phyloP scores from a whole-genome alignment of 306 rosid genomes.

The Sicyos baderoa region DNA sequence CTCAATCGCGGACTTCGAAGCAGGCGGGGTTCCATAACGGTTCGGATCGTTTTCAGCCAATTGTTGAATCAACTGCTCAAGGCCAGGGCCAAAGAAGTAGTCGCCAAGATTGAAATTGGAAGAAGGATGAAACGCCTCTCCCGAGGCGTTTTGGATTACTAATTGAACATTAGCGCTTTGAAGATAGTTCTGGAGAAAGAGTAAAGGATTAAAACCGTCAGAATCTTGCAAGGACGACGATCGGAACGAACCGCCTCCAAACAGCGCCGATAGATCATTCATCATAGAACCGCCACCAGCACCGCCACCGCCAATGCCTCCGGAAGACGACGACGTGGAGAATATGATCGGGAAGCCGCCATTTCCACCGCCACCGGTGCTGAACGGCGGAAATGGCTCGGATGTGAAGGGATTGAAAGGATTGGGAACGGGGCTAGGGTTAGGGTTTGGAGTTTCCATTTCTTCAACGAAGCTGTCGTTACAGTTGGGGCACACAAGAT shows the following conservation, averaged over 20 bases:
- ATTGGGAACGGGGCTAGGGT: slow-evolving; percentile 28
- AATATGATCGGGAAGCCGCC: slow-evolving; percentile 36
- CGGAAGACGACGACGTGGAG: slow-evolving; percentile 29
- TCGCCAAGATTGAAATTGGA: slow-evolving; percentile 63
- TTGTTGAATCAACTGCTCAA: slow-evolving; percentile 89
- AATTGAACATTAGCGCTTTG: slow-evolving; percentile 71
- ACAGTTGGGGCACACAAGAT: slow-evolving; percentile 64
- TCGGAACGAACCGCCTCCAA: slow-evolving; percentile 38
- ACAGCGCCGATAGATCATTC: slow-evolving; percentile 51
- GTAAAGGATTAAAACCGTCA: slow-evolving; percentile 54
- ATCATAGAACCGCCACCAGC: slow-evolving; percentile 21
- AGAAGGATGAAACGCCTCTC: slow-evolving; percentile 47
- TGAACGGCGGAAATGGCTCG: slow-evolving; percentile 26
- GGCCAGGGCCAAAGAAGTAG: slow-evolving; percentile 87
- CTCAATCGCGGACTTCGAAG: slow-evolving; percentile 53
- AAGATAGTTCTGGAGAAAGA: slow-evolving; percentile 62
- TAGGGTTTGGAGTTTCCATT: slow-evolving; percentile 45
- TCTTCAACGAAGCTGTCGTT: slow-evolving; percentile 62
- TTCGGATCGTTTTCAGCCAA: slow-evolving; percentile 90
- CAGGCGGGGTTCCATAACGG: slow-evolving; percentile 83
- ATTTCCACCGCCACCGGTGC: slow-evolving; percentile 22
- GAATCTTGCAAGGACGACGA: slow-evolving; percentile 40
- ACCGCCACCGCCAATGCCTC: not conserved
- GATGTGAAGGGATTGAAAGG: slow-evolving; percentile 41
- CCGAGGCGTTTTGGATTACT: slow-evolving; percentile 45